A percentile compares a stretch with the other conserved stretches of the same genome.
These are phyloP conservation scores for Anisogramma anomala DNA, from an alignment of 2,329 filamentous ascomycete species.

Conservation along the genomic window DNA sequence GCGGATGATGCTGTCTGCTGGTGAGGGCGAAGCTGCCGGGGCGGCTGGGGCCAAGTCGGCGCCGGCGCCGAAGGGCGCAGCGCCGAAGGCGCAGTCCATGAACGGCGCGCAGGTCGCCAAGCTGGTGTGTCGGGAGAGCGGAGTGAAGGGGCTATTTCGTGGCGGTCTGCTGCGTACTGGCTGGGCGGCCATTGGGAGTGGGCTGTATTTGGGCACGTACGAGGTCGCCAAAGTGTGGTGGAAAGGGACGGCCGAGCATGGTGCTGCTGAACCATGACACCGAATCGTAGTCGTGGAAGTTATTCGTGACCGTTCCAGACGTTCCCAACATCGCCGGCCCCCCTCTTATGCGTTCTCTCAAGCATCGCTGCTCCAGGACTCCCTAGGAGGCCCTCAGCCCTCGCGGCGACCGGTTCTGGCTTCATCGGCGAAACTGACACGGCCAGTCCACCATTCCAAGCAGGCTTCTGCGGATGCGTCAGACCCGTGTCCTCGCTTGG, in stretches of 20 bases:
- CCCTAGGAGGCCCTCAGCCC: no score
- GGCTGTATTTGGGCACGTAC: constrained; percentile 77
- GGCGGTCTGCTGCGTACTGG: constrained; percentile 61
- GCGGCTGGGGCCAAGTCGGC: constrained; percentile 14
- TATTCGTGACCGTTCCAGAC: no score
- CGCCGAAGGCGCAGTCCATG: constrained; percentile 25
- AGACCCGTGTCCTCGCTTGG: no score
- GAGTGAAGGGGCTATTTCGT: constrained; percentile 62
- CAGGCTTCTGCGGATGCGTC: no score
- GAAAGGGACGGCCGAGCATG: constrained; percentile 29
- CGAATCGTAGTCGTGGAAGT: constrained; percentile 19
- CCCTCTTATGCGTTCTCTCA: no score
- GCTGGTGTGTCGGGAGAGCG: constrained; percentile 55
- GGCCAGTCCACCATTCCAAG: no score
- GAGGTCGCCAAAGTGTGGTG: constrained; percentile 64
- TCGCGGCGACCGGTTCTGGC: no score
- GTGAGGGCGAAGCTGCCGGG: constrained; percentile 15
- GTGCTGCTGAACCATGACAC: constrained; percentile 29
- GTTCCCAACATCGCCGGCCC: no score
- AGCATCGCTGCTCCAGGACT: no score
- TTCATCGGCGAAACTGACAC: no score
- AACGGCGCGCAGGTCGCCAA: constrained; percentile 48
- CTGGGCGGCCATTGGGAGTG: constrained; percentile 76
- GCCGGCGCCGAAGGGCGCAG: constrained; percentile 17
- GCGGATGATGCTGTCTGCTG: constrained; percentile 66